A percentile compares a stretch with the other conserved stretches of the same genome.
Conservation (phyloP, 768 basidiomycete genomes). For the Collybia nuda region DNA sequence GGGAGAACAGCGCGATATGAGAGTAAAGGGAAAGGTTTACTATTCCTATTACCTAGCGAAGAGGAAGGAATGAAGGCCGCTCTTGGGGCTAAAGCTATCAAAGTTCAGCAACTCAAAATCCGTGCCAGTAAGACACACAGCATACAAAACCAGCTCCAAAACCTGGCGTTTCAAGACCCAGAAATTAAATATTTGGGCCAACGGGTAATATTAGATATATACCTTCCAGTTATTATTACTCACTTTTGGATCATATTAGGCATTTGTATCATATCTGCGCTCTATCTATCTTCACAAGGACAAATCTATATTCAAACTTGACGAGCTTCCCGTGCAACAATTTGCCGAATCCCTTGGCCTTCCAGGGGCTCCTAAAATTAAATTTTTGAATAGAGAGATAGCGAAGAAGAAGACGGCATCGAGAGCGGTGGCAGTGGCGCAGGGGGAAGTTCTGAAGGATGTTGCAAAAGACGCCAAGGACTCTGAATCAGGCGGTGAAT, state of each 20-base stretch:
- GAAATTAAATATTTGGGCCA: constrained; percentile 98
- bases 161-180: constrained; percentile 89
- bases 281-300: constrained; percentile 93
- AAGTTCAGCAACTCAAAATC: constrained; percentile 81
- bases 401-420: constrained; percentile 81
- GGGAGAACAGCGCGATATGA: constrained; percentile 95
- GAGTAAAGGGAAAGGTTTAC: constrained; percentile 80
- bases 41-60: constrained; percentile 87
- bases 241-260: constrained; percentile 43
- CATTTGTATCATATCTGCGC: constrained; percentile 93
- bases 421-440: constrained; percentile 33
- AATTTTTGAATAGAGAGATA: constrained; percentile 68
- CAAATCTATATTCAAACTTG: constrained; percentile 88
- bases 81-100: constrained; percentile 70
- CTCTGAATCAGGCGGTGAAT: constrained; percentile 5
- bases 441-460: constrained; percentile 24
- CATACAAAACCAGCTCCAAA: constrained; percentile 88
- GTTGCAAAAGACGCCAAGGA: constrained; percentile 13
- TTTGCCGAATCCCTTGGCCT: constrained; percentile 91
- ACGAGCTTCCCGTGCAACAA: constrained; percentile 75
- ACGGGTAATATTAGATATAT: constrained; percentile 52
- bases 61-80: constrained; percentile 85
- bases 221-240: not conserved
- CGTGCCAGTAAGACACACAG: constrained; percentile 82
- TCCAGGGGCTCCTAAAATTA: constrained; percentile 94